phyloP scores from a whole-genome alignment of 192 early-diverging fungal genomes.

The Coemansia asiatica region DNA sequence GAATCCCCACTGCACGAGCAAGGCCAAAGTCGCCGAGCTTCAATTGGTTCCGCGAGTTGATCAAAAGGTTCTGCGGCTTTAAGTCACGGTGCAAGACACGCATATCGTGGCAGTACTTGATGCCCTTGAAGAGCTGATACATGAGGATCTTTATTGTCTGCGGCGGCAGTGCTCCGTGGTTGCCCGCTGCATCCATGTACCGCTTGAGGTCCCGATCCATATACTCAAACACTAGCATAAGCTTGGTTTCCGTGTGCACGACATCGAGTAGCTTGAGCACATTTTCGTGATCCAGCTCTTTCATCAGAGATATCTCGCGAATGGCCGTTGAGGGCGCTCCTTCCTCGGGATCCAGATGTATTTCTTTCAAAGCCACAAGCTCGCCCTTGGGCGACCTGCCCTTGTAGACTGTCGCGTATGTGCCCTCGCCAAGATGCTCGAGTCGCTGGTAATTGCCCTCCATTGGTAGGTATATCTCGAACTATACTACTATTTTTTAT shows the following conservation, averaged over 20 bases:
- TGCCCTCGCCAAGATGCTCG: conserved; percentile 97
- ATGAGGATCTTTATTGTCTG: conserved; percentile 73
- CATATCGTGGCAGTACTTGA: conserved; percentile 84
- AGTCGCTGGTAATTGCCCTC: conserved; percentile 66
- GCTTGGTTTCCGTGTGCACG: conserved; percentile 81
- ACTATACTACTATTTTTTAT: background rate
- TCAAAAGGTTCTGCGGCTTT: conserved; percentile 85
- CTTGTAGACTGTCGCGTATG: conserved; percentile 90
- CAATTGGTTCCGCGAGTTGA: conserved; percentile 74
- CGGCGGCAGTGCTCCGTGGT: conserved; percentile 61
- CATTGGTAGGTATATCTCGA: conserved; percentile 11
- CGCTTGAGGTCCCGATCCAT: conserved; percentile 87
- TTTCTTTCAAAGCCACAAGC: conserved; percentile 96
- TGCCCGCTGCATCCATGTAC: conserved; percentile 77
- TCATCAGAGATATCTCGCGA: conserved; percentile 97
- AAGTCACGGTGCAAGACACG: conserved; percentile 81
- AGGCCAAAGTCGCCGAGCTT: conserved; percentile 87
- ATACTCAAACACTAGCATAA: conserved; percentile 84
- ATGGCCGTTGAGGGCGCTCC: conserved; percentile 97
- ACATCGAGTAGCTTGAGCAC: conserved; percentile 83
- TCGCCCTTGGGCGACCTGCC: conserved; percentile 75
- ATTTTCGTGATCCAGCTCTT: conserved; percentile 92
- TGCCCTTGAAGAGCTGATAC: conserved; percentile 79
- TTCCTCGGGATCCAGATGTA: conserved; percentile 86
- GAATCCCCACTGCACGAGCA: conserved; percentile 79